Percentiles rank a stretch among this genome's conserved stretches.
Evolutionary conservation across 208 protist genomes (phyloP).

Genomic region (Angomonas ambiguus): DNA sequence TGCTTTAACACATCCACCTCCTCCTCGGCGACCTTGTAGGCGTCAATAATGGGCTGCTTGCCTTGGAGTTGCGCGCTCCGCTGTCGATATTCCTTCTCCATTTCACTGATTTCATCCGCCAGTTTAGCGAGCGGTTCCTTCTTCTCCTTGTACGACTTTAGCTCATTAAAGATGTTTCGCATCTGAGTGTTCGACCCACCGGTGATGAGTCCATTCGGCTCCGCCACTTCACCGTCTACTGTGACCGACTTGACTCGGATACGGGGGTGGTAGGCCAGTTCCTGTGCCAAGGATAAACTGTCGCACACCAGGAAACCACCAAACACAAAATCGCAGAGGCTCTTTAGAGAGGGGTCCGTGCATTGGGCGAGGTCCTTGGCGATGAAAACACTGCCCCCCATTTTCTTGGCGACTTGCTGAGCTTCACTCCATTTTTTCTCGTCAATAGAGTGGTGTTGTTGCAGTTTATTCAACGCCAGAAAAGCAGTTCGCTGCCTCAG

Average conservation of each 20-base stretch:
- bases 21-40: slow-evolving; percentile 60
- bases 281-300: slow-evolving; percentile 65
- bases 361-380: slow-evolving; percentile 22
- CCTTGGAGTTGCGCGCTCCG: slow-evolving; percentile 41
- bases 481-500: slow-evolving; percentile 95
- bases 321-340: slow-evolving; percentile 92
- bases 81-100: slow-evolving; percentile 40
- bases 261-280: slow-evolving; percentile 76
- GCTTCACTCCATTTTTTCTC: slow-evolving; percentile 31
- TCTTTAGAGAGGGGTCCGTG: slow-evolving; percentile 24
- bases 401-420: slow-evolving; percentile 35
- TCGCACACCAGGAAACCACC: slow-evolving; percentile 95
- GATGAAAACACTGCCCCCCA: slow-evolving; percentile 17
- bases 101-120: slow-evolving; percentile 22
- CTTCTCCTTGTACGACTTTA: slow-evolving; percentile 32
- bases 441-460: slow-evolving; percentile 20
- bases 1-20: slow-evolving; percentile 40
- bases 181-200: slow-evolving; percentile 87
- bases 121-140: slow-evolving; percentile 52
- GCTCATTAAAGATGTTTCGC: slow-evolving; percentile 69
- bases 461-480: slow-evolving; percentile 96
- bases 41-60: slow-evolving; percentile 30
- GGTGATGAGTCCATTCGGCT: slow-evolving; percentile 97
- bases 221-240: slow-evolving; percentile 97
- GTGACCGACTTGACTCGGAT: slow-evolving; percentile 94